phyloP scores from a whole-genome alignment of 116 monocot species.

The Zostera marina region DNA sequence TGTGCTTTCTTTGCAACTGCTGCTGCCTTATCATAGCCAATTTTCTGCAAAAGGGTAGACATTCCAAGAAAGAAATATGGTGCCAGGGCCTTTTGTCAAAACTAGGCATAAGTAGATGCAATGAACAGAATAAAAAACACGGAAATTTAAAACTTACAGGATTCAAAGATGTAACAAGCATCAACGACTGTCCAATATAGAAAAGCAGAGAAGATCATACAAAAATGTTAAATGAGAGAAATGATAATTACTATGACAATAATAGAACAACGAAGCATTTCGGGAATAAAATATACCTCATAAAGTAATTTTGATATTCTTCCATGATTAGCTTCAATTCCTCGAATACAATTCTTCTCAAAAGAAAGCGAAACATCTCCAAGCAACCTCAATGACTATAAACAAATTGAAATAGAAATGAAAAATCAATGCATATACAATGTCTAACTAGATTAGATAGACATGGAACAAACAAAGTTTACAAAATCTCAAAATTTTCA shows the following conservation, averaged over 20 bases:
- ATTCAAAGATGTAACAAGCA: conserved; percentile 97
- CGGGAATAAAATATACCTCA: conserved; percentile 29
- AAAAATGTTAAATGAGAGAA: background rate
- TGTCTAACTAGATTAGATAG: background rate
- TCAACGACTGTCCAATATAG: conserved; percentile 47
- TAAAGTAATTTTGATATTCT: conserved; percentile 82
- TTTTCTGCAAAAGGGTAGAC: conserved; percentile 44
- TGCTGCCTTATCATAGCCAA: conserved; percentile 98
- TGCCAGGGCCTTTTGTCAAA: background rate
- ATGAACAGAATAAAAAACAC: background rate
- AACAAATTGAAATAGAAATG: background rate
- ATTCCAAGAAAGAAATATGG: background rate
- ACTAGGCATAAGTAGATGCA: background rate
- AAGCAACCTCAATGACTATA: conserved; percentile 81
- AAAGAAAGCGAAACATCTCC: conserved; percentile 82
- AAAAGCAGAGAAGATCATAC: background rate
- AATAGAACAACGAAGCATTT: background rate
- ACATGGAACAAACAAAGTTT: background rate
- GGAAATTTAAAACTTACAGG: conserved; percentile 43
- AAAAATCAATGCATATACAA: no score
- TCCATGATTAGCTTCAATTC: conserved; percentile 75
- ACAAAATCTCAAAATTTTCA: background rate
- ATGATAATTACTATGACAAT: background rate
- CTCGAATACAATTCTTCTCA: conserved; percentile 93
- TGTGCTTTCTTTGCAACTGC: conserved; percentile 99